phyloP scores from a whole-genome alignment of 768 basidiomycete species.

The Macrolepiota dolichaula region DNA sequence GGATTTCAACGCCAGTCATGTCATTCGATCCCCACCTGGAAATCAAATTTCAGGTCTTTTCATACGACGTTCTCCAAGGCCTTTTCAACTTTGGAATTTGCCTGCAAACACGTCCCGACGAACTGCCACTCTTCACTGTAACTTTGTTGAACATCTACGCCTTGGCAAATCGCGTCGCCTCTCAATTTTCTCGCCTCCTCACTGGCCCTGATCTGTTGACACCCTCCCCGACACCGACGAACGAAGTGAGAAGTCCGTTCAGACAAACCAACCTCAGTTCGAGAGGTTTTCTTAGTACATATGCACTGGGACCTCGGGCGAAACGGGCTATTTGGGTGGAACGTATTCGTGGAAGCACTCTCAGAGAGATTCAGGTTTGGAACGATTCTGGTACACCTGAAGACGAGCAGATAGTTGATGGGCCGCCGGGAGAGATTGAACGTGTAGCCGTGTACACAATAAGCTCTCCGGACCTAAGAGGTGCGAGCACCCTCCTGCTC shows the following conservation, averaged over 20 bases:
- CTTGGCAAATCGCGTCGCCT: slow-evolving; percentile 26
- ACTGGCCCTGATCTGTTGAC: slow-evolving; percentile 6
- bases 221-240: slow-evolving; percentile 8
- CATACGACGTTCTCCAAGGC: slow-evolving; percentile 43
- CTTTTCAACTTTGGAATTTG: slow-evolving; percentile 46
- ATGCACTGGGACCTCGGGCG: slow-evolving; percentile 43
- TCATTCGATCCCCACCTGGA: not conserved
- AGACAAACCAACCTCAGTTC: slow-evolving; percentile 13
- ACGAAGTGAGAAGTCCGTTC: not conserved
- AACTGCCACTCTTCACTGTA: slow-evolving; percentile 26
- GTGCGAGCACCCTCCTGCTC: slow-evolving; percentile 18
- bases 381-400: not conserved
- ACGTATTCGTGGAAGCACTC: slow-evolving; percentile 37
- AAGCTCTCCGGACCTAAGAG: slow-evolving; percentile 37
- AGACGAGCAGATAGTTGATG: not conserved
- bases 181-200: slow-evolving; percentile 9
- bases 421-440: slow-evolving; percentile 21
- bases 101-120: slow-evolving; percentile 14
- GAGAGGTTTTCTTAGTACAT: slow-evolving; percentile 49
- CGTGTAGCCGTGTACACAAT: slow-evolving; percentile 27
- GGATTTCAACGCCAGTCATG: slow-evolving; percentile 26
- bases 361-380: slow-evolving; percentile 47
- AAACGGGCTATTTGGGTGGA: slow-evolving; percentile 57
- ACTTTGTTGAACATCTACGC: slow-evolving; percentile 40
- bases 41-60: slow-evolving; percentile 35